phyloP scores from a whole-genome alignment of 2,329 filamentous ascomycete species.

The Beauveria scarabaeidicola region DNA sequence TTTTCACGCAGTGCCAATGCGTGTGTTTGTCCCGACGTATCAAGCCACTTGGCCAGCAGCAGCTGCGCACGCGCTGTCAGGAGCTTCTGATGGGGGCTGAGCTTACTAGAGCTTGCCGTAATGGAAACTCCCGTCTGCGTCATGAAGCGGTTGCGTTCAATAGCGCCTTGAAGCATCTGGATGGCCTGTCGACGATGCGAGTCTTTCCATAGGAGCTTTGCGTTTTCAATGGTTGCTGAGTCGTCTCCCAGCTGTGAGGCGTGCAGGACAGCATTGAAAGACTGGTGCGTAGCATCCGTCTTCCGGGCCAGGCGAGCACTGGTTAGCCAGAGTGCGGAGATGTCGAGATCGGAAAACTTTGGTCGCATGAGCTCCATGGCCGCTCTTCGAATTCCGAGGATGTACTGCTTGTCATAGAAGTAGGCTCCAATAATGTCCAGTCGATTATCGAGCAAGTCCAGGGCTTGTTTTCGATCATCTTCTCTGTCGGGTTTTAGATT shows the following conservation, averaged over 20 bases:
- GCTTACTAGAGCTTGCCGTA: constrained; percentile 18
- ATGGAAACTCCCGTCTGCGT: constrained; percentile 28
- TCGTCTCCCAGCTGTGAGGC: constrained; percentile 77
- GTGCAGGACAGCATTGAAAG: constrained; percentile 88
- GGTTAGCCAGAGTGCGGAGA: constrained; percentile 76
- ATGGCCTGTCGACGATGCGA: constrained; percentile 93
- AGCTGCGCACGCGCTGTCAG: constrained; percentile 74
- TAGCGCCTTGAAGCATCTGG: constrained; percentile 78
- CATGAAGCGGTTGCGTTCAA: constrained; percentile 70
- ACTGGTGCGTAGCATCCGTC: constrained; percentile 71
- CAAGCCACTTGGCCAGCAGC: constrained; percentile 92
- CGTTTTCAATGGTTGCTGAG: constrained; percentile 88
- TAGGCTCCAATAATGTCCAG: constrained; percentile 85
- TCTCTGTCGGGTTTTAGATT: constrained; percentile 35
- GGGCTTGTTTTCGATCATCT: constrained; percentile 26
- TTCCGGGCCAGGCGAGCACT: constrained; percentile 83
- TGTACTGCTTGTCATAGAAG: constrained; percentile 85
- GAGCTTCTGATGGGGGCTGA: constrained; percentile 46
- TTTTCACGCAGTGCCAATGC: constrained; percentile 68
- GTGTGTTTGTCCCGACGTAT: constrained; percentile 87
- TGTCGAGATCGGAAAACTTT: constrained; percentile 60
- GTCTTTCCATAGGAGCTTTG: constrained; percentile 85
- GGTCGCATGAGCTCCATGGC: constrained; percentile 69
- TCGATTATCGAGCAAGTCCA: constrained; percentile 53
- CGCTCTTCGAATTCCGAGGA: constrained; percentile 77